These are phyloP conservation scores for Erodium moschatum DNA, from an alignment of 441 rosid genomes.

Conservation along the genomic window DNA sequence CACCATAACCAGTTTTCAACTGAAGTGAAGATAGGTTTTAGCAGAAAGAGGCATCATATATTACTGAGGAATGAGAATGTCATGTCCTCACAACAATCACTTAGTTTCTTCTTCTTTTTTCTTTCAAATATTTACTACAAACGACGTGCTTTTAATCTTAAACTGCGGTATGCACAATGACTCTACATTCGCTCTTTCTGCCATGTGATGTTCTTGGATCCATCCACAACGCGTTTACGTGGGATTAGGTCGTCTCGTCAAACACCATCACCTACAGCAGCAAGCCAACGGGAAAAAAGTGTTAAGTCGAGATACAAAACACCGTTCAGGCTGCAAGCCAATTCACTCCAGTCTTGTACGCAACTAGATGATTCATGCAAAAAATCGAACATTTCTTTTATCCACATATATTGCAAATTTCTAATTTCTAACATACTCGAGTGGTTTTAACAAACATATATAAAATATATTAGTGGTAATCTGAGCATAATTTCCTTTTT, in stretches of 20 bases:
- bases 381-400: too few relatives aligned
- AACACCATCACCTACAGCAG: not conserved
- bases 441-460: too few relatives aligned
- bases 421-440: too few relatives aligned
- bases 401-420: too few relatives aligned
- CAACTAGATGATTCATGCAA: too few relatives aligned
- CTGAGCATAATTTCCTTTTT: too few relatives aligned
- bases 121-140: not conserved
- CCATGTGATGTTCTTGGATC: not conserved
- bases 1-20: not conserved
- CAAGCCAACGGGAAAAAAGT: not conserved
- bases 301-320: not conserved
- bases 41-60: not conserved
- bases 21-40: not conserved
- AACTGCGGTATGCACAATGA: not conserved
- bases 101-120: not conserved
- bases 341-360: too few relatives aligned
- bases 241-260: not conserved
- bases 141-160: not conserved
- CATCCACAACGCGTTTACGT: not conserved
- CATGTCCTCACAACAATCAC: not conserved
- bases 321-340: too few relatives aligned
- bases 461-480: too few relatives aligned
- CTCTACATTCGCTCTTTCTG: not conserved
- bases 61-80: not conserved